These are phyloP conservation scores for Lipomyces spencermartinsiae DNA, from an alignment of 805 yeast genomes.

Conservation along the genomic window DNA sequence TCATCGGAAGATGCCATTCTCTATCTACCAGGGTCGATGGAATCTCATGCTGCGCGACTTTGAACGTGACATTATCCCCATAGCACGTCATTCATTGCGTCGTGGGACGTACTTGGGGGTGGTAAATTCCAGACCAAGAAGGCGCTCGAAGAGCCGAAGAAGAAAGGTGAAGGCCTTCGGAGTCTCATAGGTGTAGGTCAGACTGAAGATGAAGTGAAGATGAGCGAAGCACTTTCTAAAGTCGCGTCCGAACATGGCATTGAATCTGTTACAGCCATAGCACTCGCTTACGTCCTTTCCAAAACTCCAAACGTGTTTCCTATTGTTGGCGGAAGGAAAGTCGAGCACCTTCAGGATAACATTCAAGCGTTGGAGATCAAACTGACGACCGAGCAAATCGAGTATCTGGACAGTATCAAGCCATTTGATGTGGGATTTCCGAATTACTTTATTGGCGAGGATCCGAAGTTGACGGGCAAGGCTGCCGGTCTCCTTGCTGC, in stretches of 20 bases:
- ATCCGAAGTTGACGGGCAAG: constrained; percentile 6
- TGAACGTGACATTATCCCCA: constrained; percentile 42
- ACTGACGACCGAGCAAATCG: constrained; percentile 35
- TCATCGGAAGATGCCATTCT: constrained; percentile 39
- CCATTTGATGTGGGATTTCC: constrained; percentile 40
- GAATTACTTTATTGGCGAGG: constrained; percentile 14
- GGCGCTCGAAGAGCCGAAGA: not conserved
- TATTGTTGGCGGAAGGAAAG: constrained; percentile 31
- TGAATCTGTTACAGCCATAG: too few relatives aligned
- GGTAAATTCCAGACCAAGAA: constrained; percentile 5
- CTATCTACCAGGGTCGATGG: constrained; percentile 42
- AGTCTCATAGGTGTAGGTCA: not conserved
- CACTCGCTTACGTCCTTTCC: too few relatives aligned
- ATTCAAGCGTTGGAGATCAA: constrained; percentile 36
- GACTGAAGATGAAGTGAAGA: not conserved
- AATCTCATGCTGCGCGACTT: constrained; percentile 38
- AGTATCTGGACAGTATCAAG: constrained; percentile 27
- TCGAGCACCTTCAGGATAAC: constrained; percentile 38
- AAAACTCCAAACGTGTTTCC: too few relatives aligned
- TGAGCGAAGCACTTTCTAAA: not conserved
- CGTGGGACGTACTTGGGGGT: not conserved
- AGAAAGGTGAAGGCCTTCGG: not conserved
- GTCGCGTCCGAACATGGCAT: not conserved
- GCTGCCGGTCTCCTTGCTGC: constrained; percentile 1
- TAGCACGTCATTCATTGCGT: constrained; percentile 39